Base-by-base conservation (phyloP, 192 early-diverging fungal species). In the Dissophora globulifera region DNA sequence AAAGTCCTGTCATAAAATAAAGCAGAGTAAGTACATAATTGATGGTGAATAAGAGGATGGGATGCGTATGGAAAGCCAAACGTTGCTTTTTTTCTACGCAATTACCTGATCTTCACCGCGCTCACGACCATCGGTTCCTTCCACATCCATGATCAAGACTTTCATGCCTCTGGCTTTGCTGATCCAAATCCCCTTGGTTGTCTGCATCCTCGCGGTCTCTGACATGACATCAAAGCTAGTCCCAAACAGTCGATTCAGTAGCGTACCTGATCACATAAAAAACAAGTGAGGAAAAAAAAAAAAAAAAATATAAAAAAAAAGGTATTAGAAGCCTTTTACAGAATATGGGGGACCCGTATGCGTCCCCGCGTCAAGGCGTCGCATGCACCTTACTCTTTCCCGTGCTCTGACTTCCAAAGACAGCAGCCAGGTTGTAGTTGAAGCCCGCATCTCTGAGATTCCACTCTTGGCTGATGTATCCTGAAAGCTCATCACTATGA, bases 171-270 rank as follows among this genome's bases (percentile, higher is more conserved):
- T 79, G 16, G 91, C 91, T 67, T 92, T 92, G 61, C 88, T 89
- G 42, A 92, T 92, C 98, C 98, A 99, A 78, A 99, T 99, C 27
- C 95, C 97, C 62, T 98, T 97, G 42, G 98, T 99, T 3, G 98
- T 99, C 67, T 97, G 95, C 78, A 89, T 87, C 26, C 96, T 84
- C 46, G 86, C 74, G 16, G 63, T 70, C 70, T 95, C 96, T 58
- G 90, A 85, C 98, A 99, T 99, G 30, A 95, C 95, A 62, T 95
- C 96, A 79, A 99, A 99, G 43, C 81, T 69, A n/a, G 98, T 98
- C 26, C 93, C 93, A 81, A 99, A 99, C 31, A 99, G 84, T 26
- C 91, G 82, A 79, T 99, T 99, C n/a, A 99, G 83, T 26, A 99
- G 85, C 16, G 98, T 99, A 66, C 91, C 92, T 93, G 58, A 31